Percentiles rank a stretch among this genome's conserved stretches.
phyloP scores from a whole-genome alignment of 805 yeast genomes.

The Cyberlindnera xylosilytica region DNA sequence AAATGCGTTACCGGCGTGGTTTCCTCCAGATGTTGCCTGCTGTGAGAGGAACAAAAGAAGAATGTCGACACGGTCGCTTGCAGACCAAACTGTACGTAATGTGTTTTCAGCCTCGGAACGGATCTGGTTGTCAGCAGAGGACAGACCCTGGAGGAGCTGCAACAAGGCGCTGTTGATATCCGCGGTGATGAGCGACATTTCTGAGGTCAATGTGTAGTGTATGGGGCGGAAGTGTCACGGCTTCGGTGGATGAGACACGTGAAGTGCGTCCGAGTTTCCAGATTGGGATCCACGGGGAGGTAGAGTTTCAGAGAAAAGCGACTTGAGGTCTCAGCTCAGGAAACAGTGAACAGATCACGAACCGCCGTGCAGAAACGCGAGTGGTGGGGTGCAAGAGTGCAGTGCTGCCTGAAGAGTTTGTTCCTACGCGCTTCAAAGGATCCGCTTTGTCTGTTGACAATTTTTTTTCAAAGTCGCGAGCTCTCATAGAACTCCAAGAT shows the following conservation, averaged over 20 bases:
- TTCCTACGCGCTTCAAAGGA: background rate
- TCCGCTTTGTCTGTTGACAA: slow-evolving; percentile 7
- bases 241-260: background rate
- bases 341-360: background rate
- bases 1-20: slow-evolving; percentile 60
- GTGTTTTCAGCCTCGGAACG: slow-evolving; percentile 78
- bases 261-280: background rate
- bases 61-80: slow-evolving; percentile 60
- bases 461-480: no score
- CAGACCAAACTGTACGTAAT: slow-evolving; percentile 75
- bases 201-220: background rate
- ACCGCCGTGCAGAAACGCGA: background rate
- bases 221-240: background rate
- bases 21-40: slow-evolving; percentile 64
- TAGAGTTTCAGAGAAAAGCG: background rate
- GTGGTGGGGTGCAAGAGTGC: background rate
- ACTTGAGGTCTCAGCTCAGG: background rate
- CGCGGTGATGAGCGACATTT: slow-evolving; percentile 50
- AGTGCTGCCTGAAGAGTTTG: background rate
- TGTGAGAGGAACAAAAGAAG: slow-evolving; percentile 77
- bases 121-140: slow-evolving; percentile 71
- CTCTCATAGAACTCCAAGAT: background rate
- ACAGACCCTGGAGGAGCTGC: slow-evolving; percentile 60
- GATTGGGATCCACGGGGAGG: background rate
- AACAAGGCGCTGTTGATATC: slow-evolving; percentile 55